Base-by-base conservation (phyloP, 345 rosid genomes). In the Acer campestre region DNA sequence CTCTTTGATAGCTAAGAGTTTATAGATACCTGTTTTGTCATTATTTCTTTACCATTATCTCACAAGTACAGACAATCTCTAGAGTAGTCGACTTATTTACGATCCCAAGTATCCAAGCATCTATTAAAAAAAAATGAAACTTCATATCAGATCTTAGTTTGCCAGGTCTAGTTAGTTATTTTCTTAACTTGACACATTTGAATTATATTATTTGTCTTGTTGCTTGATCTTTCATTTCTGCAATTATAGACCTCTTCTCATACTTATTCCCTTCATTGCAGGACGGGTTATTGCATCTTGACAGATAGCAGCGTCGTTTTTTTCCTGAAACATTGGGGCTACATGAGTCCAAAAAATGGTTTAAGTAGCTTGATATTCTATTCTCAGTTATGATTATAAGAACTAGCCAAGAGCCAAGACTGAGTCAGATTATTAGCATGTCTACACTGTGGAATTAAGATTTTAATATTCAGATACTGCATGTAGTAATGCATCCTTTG, bases 401-500 rank as follows among this genome's bases (percentile, higher is more conserved):
- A 69, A 51, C 72, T 53, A 6, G 65, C 42, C n/a, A 61, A 61
- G 70, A 7, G 65, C 42, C n/a, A 66, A 61, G 70, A 7, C 66
- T 27, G 16, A 14, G 38, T 56, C 44, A 56, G 59, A 12, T 38
- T 66, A 35, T 66, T 23, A n/a, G 17, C 22, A 20, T 51, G 63
- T 67, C 48, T 53, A 40, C 31, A 6, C 31, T 38, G 35, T 14
- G 67, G 22, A 38, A 75, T 48, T 65, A 64, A 75, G 67, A 14
- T 31, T 51, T 42, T 66, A 18, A 75, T n/a, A 35, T 51, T 53
- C 71, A 20, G 78, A 65, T 13, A 75, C 64, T 10, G 72, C 17
- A 18, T 75, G 62, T 49, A 75, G 82, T 58, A 70, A 86, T 84
- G 89, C 84, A 75, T 72, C 83, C 68, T 61, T 87, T 78, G 79